Evolutionary conservation across 1,284 basidiomycete species (phyloP).

Genomic region (Rhodotorula sp.): DNA sequence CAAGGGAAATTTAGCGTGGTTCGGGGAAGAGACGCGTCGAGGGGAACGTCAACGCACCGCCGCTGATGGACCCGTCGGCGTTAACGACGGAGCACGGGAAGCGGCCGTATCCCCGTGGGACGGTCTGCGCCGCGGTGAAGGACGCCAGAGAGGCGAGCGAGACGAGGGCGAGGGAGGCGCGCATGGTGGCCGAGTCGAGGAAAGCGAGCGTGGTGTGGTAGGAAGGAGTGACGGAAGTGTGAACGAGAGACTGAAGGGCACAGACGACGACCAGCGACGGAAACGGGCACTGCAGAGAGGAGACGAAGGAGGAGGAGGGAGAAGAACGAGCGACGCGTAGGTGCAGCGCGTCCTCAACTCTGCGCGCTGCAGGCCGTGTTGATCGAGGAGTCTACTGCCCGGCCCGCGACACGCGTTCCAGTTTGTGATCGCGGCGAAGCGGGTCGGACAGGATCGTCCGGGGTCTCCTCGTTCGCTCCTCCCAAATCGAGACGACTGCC

Average conservation of each 20-base stretch:
- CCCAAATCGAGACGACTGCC: too few relatives aligned
- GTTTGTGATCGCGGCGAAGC: too few relatives aligned
- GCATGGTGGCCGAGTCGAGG: neutral
- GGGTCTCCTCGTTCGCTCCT: too few relatives aligned
- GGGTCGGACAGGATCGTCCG: too few relatives aligned
- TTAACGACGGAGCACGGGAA: conserved; percentile 23
- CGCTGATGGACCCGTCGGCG: conserved; percentile 14
- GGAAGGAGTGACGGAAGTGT: neutral
- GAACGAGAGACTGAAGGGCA: neutral
- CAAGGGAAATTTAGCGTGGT: neutral
- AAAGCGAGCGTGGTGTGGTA: conserved; percentile 12
- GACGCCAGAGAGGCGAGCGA: conserved; percentile 18
- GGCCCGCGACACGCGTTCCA: too few relatives aligned
- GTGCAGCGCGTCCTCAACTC: too few relatives aligned
- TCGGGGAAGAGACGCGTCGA: neutral
- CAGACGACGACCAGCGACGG: neutral
- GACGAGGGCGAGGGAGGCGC: conserved; percentile 7
- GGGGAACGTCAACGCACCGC: neutral
- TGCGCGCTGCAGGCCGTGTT: too few relatives aligned
- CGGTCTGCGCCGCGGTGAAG: conserved; percentile 22
- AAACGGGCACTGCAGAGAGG: neutral
- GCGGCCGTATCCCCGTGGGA: conserved; percentile 20
- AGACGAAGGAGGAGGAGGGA: too few relatives aligned
- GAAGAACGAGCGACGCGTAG: too few relatives aligned
- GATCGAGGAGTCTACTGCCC: too few relatives aligned